Evolutionary conservation across 371 early-diverging fungal genomes (phyloP).

Genomic region (Dinochytrium kinnereticum): DNA sequence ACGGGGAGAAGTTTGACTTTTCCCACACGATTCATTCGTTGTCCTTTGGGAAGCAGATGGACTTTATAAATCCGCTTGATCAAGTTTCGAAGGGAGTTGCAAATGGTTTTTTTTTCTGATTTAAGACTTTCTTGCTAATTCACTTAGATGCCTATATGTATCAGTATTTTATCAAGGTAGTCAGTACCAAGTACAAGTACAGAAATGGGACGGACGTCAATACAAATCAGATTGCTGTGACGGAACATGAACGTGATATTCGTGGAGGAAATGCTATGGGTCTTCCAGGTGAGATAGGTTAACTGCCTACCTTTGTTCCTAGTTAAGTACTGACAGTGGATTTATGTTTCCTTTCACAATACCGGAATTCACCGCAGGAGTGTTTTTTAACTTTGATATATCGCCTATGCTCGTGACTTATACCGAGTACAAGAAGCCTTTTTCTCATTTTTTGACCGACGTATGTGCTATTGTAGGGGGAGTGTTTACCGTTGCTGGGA

Average conservation of each 20-base stretch:
- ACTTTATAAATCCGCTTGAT: constrained; percentile 81
- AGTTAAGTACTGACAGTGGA: constrained; percentile 64
- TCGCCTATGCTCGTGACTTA: constrained; percentile 95
- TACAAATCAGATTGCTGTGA: constrained; percentile 95
- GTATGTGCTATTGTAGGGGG: constrained; percentile 95
- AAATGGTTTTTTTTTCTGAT: constrained; percentile 32
- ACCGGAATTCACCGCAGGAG: constrained; percentile 58
- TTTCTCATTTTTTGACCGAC: constrained; percentile 85
- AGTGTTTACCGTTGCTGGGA: constrained; percentile 91
- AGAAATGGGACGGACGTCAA: constrained; percentile 64
- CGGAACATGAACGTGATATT: constrained; percentile 72
- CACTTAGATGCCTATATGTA: constrained; percentile 58
- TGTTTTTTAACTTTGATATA: constrained; percentile 95
- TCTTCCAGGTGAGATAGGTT: constrained; percentile 36
- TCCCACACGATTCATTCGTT: constrained; percentile 84
- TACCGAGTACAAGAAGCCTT: constrained; percentile 79
- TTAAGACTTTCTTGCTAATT: constrained; percentile 6
- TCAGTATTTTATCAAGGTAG: constrained; percentile 95
- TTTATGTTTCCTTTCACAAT: constrained; percentile 51
- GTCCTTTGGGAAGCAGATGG: constrained; percentile 76
- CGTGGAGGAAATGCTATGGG: constrained; percentile 31
- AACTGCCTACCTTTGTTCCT: neutral
- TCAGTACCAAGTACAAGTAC: constrained; percentile 81
- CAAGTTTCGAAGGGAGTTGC: constrained; percentile 57
- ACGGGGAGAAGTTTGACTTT: constrained; percentile 70